Evolutionary conservation across 805 yeast genomes (phyloP), one percentile per base, ranked within the genome.

Genomic region (Hanseniaspora hatyaiensis): DNA sequence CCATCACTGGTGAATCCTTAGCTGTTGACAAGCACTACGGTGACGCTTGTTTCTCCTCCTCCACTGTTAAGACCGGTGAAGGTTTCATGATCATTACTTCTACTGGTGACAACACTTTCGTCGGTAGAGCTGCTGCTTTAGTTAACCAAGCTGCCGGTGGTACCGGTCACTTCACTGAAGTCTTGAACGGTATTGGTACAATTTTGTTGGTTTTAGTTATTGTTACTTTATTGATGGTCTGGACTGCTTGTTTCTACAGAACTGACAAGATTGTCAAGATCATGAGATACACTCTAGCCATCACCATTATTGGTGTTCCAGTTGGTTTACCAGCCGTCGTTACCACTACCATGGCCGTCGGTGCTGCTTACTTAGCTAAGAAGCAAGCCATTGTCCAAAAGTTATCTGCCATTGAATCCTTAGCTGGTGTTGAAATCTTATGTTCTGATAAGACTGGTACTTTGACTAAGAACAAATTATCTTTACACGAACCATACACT

Each of bases 381-480:
- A 87, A 86, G 72, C 85, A 85, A 72, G 96, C 96, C 59, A 87
- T 87, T 75, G 96, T 87, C 62, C 96, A 87, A 72, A 87, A 87
- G 68, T 76, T 87, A 64, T 83, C 95, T 68, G 96, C 96, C 58
- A 87, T 87, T 72, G 96, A 87, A 73, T 87, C 95, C 54, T 74
- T 87, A 60, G 96, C 95, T 57, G 95, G 95, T 80, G 96, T 87
- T 64, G 95, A 88, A 73, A 85, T 87, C 70, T 77, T 87, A 68
- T 87, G 96, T 80, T 87, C 96, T 61, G 96, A 87, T 73, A 87
- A 87, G 73, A 87, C 96, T 65, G 96, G 96, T 78, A 87, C 96
- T 61, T 76, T 87, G 72, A 87, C 96, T 74, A 86, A 86, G 79
- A 87, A 87, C 82, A 88, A 86, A 76, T 77, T 87, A 65, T 83